Evolutionary conservation across 306 rosid species (phyloP).

Genomic region (Mucuna pruriens): DNA sequence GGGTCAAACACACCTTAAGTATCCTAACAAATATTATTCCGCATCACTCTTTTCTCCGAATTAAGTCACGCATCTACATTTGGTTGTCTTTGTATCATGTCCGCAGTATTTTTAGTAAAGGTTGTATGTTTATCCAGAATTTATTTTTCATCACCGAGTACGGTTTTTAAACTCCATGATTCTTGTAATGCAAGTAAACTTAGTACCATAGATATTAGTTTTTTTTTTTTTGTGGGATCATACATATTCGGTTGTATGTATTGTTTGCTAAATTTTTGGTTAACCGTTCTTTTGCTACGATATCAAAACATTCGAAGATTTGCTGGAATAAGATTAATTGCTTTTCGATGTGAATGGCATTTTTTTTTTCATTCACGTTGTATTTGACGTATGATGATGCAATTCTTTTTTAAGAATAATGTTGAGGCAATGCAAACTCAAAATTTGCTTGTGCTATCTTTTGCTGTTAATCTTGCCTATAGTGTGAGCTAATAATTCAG

Average conservation of each 20-base stretch:
- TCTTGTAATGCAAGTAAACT: not conserved
- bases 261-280: conserved; percentile 15
- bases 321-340: not conserved
- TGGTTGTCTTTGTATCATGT: not conserved
- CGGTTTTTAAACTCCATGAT: not conserved
- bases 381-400: conserved; percentile 17
- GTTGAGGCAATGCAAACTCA: not conserved
- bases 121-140: not conserved
- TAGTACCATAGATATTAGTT: not conserved
- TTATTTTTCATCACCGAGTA: not conserved
- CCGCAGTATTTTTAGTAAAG: not conserved
- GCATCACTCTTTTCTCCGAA: not conserved
- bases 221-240: no score
- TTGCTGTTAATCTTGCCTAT: conserved; percentile 14
- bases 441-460: conserved; percentile 1
- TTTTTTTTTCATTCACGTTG: not conserved
- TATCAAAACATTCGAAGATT: not conserved
- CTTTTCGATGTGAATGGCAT: not conserved
- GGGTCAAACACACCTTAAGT: no score
- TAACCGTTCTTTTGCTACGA: not conserved
- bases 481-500: not conserved
- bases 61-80: not conserved
- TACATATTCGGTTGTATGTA: not conserved
- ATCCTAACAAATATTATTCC: no score
- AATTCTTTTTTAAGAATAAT: not conserved